phyloP scores from a whole-genome alignment of 768 basidiomycete species.

The Amanita pallidorosea region DNA sequence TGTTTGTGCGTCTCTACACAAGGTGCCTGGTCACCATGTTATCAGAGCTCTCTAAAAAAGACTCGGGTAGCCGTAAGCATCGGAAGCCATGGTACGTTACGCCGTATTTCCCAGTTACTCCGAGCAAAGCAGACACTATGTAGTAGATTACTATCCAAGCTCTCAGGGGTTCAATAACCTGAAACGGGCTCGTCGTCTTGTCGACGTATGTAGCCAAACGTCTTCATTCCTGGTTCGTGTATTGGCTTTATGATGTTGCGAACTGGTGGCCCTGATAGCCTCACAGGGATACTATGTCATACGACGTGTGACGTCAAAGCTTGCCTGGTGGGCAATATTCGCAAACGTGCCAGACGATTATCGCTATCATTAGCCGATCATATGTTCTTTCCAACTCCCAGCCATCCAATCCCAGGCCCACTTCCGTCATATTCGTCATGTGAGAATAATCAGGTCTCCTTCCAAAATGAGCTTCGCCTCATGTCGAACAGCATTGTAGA shows the following conservation, averaged over 20 bases:
- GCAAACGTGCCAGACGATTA: not conserved
- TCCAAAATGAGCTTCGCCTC: no score
- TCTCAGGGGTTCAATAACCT: not conserved
- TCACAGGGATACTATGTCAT: not conserved
- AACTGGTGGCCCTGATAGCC: not conserved
- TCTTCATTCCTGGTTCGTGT: not conserved
- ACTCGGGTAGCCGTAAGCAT: not conserved
- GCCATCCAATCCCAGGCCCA: no score
- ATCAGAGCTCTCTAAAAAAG: not conserved
- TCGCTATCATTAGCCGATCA: no score
- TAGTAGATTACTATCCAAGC: not conserved
- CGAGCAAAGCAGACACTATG: not conserved
- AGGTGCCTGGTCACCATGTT: not conserved
- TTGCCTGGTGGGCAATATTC: not conserved
- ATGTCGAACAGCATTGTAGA: slow-evolving; percentile 1
- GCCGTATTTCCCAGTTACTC: not conserved
- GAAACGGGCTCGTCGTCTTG: not conserved
- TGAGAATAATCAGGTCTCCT: no score
- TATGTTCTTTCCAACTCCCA: no score
- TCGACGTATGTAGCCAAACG: not conserved
- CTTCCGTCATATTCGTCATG: no score
- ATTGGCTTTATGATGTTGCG: not conserved
- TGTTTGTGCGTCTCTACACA: not conserved
- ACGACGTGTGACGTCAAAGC: not conserved
- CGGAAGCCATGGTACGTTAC: not conserved